A percentile compares a stretch with the other conserved stretches of the same genome.
These are phyloP conservation scores for Mollisiaceae sp. DNA, from an alignment of 2,329 filamentous ascomycete species.

Conservation along the genomic window DNA sequence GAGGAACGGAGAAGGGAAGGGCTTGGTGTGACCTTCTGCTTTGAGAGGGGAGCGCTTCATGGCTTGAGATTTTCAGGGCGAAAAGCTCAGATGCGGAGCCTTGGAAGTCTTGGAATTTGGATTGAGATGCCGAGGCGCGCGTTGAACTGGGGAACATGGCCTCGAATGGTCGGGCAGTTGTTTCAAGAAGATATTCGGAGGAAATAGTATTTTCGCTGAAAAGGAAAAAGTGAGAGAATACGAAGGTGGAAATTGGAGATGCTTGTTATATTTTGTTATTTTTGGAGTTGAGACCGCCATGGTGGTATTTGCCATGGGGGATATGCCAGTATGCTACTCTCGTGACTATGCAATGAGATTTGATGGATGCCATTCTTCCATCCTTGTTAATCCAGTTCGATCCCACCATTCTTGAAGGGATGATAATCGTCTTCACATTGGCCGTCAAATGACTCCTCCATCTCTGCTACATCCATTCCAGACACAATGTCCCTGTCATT, in stretches of 20 bases:
- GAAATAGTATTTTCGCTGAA: neutral
- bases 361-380: neutral
- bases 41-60: neutral
- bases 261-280: neutral
- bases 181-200: neutral
- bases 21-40: neutral
- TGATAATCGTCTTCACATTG: constrained; percentile 28
- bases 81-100: too few relatives aligned
- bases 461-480: constrained; percentile 55
- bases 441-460: constrained; percentile 50
- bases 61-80: too few relatives aligned
- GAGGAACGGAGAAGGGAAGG: neutral
- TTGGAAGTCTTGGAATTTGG: too few relatives aligned
- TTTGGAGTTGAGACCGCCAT: neutral
- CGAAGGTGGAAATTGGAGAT: neutral
- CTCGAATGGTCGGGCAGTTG: neutral
- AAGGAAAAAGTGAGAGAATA: neutral
- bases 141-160: too few relatives aligned
- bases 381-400: constrained; percentile 18
- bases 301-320: neutral
- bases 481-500: constrained; percentile 48
- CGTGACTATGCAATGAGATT: neutral
- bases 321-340: neutral
- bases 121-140: too few relatives aligned
- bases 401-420: constrained; percentile 23